phyloP scores from a whole-genome alignment of 768 basidiomycete genomes.

The Mycena indigotica region DNA sequence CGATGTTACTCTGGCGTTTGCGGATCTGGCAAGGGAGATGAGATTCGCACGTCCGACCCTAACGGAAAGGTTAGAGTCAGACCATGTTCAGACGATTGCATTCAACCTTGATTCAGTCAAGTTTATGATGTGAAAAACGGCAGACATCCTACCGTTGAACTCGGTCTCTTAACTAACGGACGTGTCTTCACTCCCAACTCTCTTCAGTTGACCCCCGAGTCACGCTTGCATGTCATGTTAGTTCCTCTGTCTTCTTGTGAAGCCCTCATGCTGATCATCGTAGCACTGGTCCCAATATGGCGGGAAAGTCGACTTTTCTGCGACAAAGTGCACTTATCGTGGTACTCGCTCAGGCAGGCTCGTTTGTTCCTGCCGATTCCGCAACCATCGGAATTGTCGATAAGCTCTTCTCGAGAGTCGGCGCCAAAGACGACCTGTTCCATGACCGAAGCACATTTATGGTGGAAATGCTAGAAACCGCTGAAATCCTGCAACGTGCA shows the following conservation, averaged over 20 bases:
- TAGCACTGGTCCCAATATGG: slow-evolving; percentile 91
- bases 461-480: slow-evolving; percentile 97
- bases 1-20: slow-evolving; percentile 82
- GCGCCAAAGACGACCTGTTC: slow-evolving; percentile 93
- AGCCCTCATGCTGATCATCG: background rate
- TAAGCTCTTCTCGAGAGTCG: slow-evolving; percentile 90
- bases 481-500: slow-evolving; percentile 84
- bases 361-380: slow-evolving; percentile 86
- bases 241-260: background rate
- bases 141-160: slow-evolving; percentile 91
- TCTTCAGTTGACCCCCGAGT: slow-evolving; percentile 57
- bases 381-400: slow-evolving; percentile 87
- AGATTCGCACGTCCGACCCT: slow-evolving; percentile 74
- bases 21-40: slow-evolving; percentile 76
- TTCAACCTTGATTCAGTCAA: slow-evolving; percentile 35
- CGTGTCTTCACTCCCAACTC: slow-evolving; percentile 87
- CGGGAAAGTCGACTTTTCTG: slow-evolving; percentile 90
- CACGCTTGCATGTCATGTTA: slow-evolving; percentile 70
- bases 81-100: background rate
- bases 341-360: slow-evolving; percentile 89
- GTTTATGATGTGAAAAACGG: slow-evolving; percentile 74
- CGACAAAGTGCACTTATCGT: slow-evolving; percentile 89
- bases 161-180: slow-evolving; percentile 73
- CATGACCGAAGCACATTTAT: slow-evolving; percentile 95
- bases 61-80: slow-evolving; percentile 60